Conservation (phyloP, 257 asterid genomes). For the Primulina tabacum region DNA sequence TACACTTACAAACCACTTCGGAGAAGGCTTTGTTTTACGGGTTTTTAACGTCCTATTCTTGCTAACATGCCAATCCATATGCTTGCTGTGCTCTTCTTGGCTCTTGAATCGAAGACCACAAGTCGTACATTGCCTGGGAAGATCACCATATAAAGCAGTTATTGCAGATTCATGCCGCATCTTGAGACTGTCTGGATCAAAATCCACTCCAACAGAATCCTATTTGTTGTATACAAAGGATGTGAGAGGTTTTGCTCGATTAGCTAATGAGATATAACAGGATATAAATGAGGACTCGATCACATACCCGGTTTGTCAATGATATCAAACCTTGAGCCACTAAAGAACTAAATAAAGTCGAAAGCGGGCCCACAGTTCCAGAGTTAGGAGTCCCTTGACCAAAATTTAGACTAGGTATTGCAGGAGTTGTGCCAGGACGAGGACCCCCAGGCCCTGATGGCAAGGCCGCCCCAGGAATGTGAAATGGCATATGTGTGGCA, state of each 20-base stretch:
- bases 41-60: constrained; percentile 73
- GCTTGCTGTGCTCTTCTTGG: constrained; percentile 96
- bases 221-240: constrained; percentile 26
- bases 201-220: constrained; percentile 74
- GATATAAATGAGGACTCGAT: not conserved
- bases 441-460: constrained; percentile 44
- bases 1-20: constrained; percentile 85
- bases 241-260: constrained; percentile 23
- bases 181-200: constrained; percentile 75
- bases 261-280: constrained; percentile 2
- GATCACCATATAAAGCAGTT: constrained; percentile 67
- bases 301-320: constrained; percentile 57
- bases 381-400: constrained; percentile 46
- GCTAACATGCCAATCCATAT: constrained; percentile 98
- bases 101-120: constrained; percentile 81
- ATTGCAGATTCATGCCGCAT: constrained; percentile 65
- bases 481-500: constrained; percentile 44
- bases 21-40: constrained; percentile 83
- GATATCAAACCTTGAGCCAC: constrained; percentile 86
- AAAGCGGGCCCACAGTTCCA: constrained; percentile 43
- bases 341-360: constrained; percentile 67
- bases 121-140: constrained; percentile 87
- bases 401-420: constrained; percentile 42
- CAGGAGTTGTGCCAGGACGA: constrained; percentile 37
- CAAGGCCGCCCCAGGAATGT: constrained; percentile 36